Conservation (phyloP, 2,329 filamentous ascomycete genomes). For the Fusarium begoniae region DNA sequence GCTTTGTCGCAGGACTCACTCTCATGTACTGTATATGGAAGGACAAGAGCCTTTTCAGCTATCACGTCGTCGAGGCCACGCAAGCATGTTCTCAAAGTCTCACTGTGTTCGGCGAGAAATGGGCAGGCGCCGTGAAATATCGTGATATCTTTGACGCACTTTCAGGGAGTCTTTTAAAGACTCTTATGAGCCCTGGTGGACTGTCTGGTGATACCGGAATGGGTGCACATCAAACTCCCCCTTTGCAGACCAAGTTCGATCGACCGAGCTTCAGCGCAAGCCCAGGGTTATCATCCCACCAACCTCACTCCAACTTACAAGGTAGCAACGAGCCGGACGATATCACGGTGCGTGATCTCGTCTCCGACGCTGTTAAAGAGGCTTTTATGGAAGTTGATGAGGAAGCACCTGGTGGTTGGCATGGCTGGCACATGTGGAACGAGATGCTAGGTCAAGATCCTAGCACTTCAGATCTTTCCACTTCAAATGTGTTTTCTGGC, state of each 20-base stretch:
- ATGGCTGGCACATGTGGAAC: background rate
- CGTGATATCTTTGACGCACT: background rate
- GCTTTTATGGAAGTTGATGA: background rate
- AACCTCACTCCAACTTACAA: rapidly evolving
- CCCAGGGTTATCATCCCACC: background rate
- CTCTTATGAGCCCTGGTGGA: background rate
- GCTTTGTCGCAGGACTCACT: background rate
- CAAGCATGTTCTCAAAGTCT: background rate
- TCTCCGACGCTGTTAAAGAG: background rate
- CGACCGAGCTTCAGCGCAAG: background rate
- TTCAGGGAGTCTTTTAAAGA: background rate
- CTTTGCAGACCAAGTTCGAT: background rate
- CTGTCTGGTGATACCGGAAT: background rate
- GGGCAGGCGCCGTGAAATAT: background rate
- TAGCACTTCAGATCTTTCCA: background rate
- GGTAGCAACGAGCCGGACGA: background rate
- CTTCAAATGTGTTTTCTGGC: background rate
- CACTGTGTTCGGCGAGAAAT: background rate
- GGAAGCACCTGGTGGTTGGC: background rate
- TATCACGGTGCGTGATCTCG: background rate
- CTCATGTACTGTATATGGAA: background rate
- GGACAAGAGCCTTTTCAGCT: background rate
- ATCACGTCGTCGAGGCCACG: background rate
- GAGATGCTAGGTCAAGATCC: background rate
- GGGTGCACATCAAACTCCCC: background rate